These are phyloP conservation scores for Talaromyces sp. DNA, from an alignment of 2,329 filamentous ascomycete species.

Conservation along the genomic window DNA sequence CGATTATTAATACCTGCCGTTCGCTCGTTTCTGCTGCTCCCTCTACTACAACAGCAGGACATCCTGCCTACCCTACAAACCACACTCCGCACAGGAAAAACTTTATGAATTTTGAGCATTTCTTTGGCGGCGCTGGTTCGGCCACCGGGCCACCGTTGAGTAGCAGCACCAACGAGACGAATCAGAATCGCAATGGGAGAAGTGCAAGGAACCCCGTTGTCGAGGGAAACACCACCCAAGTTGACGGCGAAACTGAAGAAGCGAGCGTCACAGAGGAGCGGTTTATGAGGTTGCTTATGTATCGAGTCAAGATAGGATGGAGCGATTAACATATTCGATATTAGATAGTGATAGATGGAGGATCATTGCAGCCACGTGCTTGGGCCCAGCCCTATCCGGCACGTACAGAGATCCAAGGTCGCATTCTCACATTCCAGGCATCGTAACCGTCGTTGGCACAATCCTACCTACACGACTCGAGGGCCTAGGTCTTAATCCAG, in stretches of 20 bases:
- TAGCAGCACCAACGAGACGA: background rate
- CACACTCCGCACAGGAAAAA: conserved; percentile 11
- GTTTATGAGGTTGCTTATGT: background rate
- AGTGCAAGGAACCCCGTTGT: background rate
- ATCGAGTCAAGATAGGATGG: background rate
- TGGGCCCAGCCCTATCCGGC: background rate
- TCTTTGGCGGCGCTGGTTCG: background rate
- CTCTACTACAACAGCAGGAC: background rate
- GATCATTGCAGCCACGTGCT: background rate
- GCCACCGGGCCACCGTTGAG: background rate
- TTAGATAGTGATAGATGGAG: no score
- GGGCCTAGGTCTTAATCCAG: background rate
- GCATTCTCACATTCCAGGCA: conserved; percentile 1
- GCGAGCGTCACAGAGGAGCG: background rate
- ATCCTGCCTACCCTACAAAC: background rate
- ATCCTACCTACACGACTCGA: background rate
- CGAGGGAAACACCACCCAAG: background rate
- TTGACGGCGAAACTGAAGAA: background rate
- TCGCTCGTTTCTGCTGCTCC: background rate
- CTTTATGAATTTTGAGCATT: conserved; percentile 15
- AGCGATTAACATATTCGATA: background rate
- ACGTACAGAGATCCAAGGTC: background rate
- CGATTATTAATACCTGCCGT: background rate
- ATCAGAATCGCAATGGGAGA: background rate
- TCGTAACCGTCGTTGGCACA: background rate